Evolutionary conservation across 306 rosid genomes (phyloP), one percentile per base, ranked within the genome.

Genomic region (Neltuma alba): DNA sequence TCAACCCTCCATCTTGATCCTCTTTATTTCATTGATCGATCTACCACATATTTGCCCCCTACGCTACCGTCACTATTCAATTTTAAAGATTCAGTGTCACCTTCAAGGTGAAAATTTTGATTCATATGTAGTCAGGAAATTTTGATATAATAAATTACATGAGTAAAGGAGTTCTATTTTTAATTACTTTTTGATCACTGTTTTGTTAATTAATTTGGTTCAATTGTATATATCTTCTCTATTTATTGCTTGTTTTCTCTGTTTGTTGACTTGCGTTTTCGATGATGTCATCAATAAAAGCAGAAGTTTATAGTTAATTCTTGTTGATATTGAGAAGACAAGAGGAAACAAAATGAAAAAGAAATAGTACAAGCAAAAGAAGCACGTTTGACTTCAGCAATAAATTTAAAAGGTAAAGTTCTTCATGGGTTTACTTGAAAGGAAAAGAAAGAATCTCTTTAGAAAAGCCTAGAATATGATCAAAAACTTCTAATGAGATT

Each of bases 91-190:
- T 61, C 58, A 64, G 65, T 74, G 80, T 82, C 77, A 50, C 76
- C 81, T 75, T 84, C 75, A 83, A 81, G 91, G 81, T 80, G 89
- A 60, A 82, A 83, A 34, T 86, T 89, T 91, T 88, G 85, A 81
- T 75, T 75, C 77, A 34, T 76, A 73, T 71, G 83, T 77, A 58
- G 83, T 82, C 83, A 84, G 93, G 82, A 80, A 87, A 75, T 87
- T 89, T 88, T 87, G 86, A 79, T 80, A 70, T 69, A 60, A 78
- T 86, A 88, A 84, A 86, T 82, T 87, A 60, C 83, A 69, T 64
- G 71, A 66, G 79, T 84, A 20, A 64, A 67, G 72, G 81, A 84
- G 67, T 75, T 71, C 72, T 77, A 44, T 55, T 80, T 79, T 75
- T 72, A 80, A 62, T 79, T 78, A 79, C 72, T 40, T 67, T 75